A percentile compares a stretch with the other conserved stretches of the same genome.
Evolutionary conservation across 805 yeast species (phyloP).

Genomic region (Candida oleophila): DNA sequence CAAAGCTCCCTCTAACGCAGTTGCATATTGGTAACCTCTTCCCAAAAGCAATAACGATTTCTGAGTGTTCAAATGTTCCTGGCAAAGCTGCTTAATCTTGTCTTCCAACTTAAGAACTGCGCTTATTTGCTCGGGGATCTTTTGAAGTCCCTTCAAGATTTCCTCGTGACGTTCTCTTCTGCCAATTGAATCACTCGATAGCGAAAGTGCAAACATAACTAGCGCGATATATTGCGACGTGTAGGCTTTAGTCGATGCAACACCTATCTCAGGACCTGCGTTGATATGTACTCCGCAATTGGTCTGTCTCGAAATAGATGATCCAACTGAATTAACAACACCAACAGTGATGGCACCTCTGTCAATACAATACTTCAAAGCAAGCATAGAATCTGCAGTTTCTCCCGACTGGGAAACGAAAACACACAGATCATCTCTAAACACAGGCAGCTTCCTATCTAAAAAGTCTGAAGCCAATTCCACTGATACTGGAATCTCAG

Average conservation of each 20-base stretch:
- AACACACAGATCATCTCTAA: constrained; percentile 95
- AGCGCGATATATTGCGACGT: constrained; percentile 97
- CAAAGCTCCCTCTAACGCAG: constrained; percentile 97
- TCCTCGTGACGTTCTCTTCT: constrained; percentile 72
- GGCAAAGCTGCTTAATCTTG: constrained; percentile 72
- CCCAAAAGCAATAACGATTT: constrained; percentile 88
- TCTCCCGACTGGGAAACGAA: constrained; percentile 99
- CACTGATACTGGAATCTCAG: constrained; percentile 89
- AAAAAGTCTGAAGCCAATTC: constrained; percentile 93
- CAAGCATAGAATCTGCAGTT: constrained; percentile 95
- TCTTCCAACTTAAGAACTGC: constrained; percentile 72
- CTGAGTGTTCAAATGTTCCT: constrained; percentile 68
- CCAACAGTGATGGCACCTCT: constrained; percentile 97
- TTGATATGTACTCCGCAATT: constrained; percentile 99
- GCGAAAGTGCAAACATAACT: constrained; percentile 93
- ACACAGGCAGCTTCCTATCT: constrained; percentile 94
- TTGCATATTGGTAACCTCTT: constrained; percentile 95
- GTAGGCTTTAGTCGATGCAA: constrained; percentile 97
- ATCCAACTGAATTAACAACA: constrained; percentile 95
- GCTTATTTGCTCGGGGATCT: constrained; percentile 82
- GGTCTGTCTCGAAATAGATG: constrained; percentile 92
- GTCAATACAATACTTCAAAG: constrained; percentile 91
- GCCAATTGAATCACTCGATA: constrained; percentile 87
- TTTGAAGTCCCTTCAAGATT: constrained; percentile 80
- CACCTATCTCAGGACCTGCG: constrained; percentile 99